Base-by-base conservation (phyloP, 225 moss, liverwort and hornwort species). In the Polytrichum formosum region DNA sequence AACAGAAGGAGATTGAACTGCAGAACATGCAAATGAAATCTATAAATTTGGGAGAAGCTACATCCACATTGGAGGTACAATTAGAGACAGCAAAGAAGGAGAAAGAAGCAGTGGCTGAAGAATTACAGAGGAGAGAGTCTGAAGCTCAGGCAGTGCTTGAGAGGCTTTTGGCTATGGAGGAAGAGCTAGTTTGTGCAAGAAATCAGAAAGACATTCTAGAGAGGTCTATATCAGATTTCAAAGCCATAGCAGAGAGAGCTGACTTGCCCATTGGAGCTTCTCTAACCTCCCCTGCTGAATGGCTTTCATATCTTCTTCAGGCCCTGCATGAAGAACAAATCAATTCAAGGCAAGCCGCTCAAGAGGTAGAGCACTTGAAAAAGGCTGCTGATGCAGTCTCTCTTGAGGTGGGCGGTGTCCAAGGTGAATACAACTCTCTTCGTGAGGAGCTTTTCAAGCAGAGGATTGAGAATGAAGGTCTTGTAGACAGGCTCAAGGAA, bases 141-240 rank as follows among this genome's bases (percentile, higher is more conserved):
- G 84, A 81, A 5, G 67, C 81, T 21, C 67, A 85, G 66, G 61
- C 56, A 26, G 54, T 79, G 65, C 78, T 79, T 59, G 68, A 55
- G 75, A 84, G 77, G 76, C 56, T 84, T 26, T 66, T 66, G 68
- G 80, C 77, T 70, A 69, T 85, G 29, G 80, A 68, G 64, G 77
- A 74, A 27, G 80, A 89, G 72, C 65, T 87, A 23, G 77, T 62
- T 27, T 78, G 67, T 27, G 64, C 77, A 6, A 81, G 77, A 73
- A 83, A 77, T 35, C 27, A 74, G 61, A 46, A 30, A 29, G 33
- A 28, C 21, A 55, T 58, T 28, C 25, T 74, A 4, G 65, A 74
- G 18, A 65, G 53, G 35, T 67, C 66, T 13, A 66, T 81, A 30
- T 25, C 10, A 33, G 65, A 63, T 26, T 53, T 73, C 17, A 76